Evolutionary conservation across 805 yeast species (phyloP).

Genomic region (Candida easanensis): DNA sequence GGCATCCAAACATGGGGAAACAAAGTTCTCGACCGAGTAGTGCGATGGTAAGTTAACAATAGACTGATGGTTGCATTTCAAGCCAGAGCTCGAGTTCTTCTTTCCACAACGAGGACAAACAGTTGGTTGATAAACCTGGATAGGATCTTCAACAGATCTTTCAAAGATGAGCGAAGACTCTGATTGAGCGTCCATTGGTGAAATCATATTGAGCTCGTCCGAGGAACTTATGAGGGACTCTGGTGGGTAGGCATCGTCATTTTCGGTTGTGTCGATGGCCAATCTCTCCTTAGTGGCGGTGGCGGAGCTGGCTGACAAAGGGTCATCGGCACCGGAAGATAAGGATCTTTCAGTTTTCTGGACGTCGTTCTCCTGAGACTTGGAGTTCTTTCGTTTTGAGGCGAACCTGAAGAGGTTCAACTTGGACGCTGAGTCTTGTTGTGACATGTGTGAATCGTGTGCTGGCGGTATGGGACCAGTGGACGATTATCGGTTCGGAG

Average conservation of each 20-base stretch:
- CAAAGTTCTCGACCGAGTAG: conserved; percentile 57
- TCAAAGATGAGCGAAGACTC: conserved; percentile 56
- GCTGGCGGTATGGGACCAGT: not conserved
- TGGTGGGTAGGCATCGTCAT: conserved; percentile 21
- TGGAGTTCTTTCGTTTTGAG: conserved; percentile 9
- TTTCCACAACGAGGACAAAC: conserved; percentile 28
- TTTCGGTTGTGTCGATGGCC: conserved; percentile 18
- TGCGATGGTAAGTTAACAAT: conserved; percentile 34
- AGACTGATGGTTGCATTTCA: conserved; percentile 29
- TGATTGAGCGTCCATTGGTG: conserved; percentile 13
- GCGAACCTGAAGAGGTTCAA: conserved; percentile 16
- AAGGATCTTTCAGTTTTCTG: conserved; percentile 6
- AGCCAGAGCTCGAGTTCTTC: conserved; percentile 18
- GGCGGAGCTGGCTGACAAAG: conserved; percentile 12
- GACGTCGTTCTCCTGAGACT: not conserved
- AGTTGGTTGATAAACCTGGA: conserved; percentile 26
- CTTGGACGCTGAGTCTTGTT: conserved; percentile 7
- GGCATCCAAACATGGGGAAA: conserved; percentile 83
- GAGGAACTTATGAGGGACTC: conserved; percentile 12
- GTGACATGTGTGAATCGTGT: conserved; percentile 1
- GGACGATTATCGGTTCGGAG: not conserved
- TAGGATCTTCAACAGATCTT: conserved; percentile 61
- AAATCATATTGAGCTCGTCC: conserved; percentile 7
- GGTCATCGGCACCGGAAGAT: conserved; percentile 8
- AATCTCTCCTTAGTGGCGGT: conserved; percentile 3